phyloP scores from a whole-genome alignment of 75 land plant genomes.

The Pinus taeda region DNA sequence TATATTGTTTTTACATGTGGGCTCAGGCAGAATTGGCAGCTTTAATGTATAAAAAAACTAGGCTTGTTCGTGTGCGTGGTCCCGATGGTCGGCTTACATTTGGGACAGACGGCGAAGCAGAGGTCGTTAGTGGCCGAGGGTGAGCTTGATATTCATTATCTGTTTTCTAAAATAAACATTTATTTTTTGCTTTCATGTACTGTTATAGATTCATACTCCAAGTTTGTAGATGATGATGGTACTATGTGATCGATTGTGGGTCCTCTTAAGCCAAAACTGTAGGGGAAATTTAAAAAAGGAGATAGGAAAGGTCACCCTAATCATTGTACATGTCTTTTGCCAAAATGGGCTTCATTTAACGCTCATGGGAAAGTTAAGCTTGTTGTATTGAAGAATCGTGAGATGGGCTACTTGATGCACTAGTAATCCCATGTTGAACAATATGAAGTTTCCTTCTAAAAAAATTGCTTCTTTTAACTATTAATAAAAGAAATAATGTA shows the following conservation, averaged over 20 bases:
- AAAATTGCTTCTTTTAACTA: too few relatives aligned
- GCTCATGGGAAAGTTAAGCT: too few relatives aligned
- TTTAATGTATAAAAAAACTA: constrained; percentile 76
- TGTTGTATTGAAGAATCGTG: too few relatives aligned
- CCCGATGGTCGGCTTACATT: constrained; percentile 74
- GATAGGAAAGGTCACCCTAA: background rate
- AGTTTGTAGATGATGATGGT: background rate
- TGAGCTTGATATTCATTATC: constrained; percentile 22
- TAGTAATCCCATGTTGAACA: too few relatives aligned
- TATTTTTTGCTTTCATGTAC: background rate
- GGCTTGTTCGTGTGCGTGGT: constrained; percentile 83
- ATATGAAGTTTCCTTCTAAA: too few relatives aligned
- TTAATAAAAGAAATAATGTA: too few relatives aligned
- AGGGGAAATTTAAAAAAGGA: background rate
- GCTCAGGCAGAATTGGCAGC: constrained; percentile 91
- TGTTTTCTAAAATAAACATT: background rate
- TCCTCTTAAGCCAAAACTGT: background rate
- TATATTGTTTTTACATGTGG: background rate
- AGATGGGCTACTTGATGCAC: too few relatives aligned
- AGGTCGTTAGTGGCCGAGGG: constrained; percentile 99
- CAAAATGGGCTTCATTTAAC: too few relatives aligned
- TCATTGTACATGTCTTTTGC: background rate
- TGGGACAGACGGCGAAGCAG: constrained; percentile 76
- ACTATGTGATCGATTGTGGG: background rate
- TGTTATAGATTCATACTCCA: background rate